A percentile compares a stretch with the other conserved stretches of the same genome.
Evolutionary conservation across 495 filamentous ascomycete genomes (phyloP).

Genomic region (Cudoniella acicularis): DNA sequence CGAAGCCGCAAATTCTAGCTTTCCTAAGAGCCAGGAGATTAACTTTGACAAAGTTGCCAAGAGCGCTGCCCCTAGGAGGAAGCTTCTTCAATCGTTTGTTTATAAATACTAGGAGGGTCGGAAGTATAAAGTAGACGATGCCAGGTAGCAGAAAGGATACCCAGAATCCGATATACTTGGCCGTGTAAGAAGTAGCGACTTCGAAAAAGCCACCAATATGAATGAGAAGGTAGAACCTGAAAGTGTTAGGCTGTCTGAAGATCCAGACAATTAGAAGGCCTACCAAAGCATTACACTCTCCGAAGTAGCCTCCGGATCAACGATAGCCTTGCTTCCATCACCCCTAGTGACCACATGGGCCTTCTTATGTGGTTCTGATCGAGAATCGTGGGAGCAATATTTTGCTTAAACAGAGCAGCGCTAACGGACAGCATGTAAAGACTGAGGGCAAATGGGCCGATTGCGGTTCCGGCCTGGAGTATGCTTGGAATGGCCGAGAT

Average conservation of each 20-base stretch:
- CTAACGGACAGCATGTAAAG: conserved; percentile 55
- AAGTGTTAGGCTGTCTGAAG: not conserved
- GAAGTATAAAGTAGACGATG: conserved; percentile 54
- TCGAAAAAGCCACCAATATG: conserved; percentile 66
- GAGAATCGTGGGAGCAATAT: conserved; percentile 61
- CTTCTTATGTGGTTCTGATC: conserved; percentile 60
- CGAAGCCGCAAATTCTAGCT: conserved; percentile 47
- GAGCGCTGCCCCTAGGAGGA: conserved; percentile 49
- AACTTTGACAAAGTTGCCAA: conserved; percentile 52
- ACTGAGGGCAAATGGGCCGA: conserved; percentile 53
- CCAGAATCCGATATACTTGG: conserved; percentile 62
- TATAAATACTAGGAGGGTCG: conserved; percentile 44
- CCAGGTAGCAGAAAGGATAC: conserved; percentile 64
- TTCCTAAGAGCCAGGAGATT: conserved; percentile 43
- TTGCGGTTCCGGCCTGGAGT: conserved; percentile 49
- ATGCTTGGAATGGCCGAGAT: conserved; percentile 54
- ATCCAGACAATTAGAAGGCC: not conserved
- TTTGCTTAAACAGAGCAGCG: conserved; percentile 64
- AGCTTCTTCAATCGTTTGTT: conserved; percentile 46
- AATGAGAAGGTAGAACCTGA: conserved; percentile 68
- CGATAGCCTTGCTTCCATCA: conserved; percentile 69
- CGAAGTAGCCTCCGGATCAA: conserved; percentile 71
- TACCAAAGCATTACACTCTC: conserved; percentile 57
- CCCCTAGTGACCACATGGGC: conserved; percentile 58
- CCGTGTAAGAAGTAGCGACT: conserved; percentile 43